phyloP scores from a whole-genome alignment of 2,329 filamentous ascomycete genomes.

The Botrytis fragariae region DNA sequence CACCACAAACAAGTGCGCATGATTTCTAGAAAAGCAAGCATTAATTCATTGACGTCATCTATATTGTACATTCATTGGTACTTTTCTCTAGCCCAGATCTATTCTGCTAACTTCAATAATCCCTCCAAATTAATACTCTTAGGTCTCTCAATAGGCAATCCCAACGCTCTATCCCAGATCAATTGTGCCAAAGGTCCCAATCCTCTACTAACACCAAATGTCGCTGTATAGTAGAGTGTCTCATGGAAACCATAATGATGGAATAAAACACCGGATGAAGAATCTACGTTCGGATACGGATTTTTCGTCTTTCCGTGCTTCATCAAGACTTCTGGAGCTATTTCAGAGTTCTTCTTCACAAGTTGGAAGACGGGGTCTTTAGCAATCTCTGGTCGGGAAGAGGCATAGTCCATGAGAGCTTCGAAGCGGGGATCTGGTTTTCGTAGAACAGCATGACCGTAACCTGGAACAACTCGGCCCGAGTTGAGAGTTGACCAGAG shows the following conservation, averaged over 20 bases:
- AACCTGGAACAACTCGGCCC: constrained; percentile 87
- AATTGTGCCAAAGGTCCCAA: constrained; percentile 90
- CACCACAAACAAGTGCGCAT: neutral
- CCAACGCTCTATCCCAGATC: constrained; percentile 92
- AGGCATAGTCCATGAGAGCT: constrained; percentile 93
- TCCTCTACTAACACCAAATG: constrained; percentile 66
- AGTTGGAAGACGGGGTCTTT: constrained; percentile 88
- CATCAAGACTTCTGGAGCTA: constrained; percentile 85
- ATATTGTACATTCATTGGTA: neutral
- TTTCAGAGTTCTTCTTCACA: constrained; percentile 87
- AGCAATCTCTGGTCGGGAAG: constrained; percentile 78
- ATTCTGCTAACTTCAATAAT: constrained; percentile 65
- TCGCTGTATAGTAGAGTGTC: constrained; percentile 87
- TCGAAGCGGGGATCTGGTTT: constrained; percentile 97
- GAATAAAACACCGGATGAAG: constrained; percentile 89
- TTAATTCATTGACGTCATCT: neutral
- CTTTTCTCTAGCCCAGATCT: neutral
- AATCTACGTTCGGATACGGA: constrained; percentile 96
- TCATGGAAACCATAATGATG: constrained; percentile 98
- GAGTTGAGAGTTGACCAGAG: constrained; percentile 92
- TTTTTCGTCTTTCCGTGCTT: constrained; percentile 99
- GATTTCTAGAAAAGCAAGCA: neutral
- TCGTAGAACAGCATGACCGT: constrained; percentile 91
- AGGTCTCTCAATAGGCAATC: constrained; percentile 92
- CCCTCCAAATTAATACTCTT: constrained; percentile 96